Conservation (phyloP, 805 yeast species). For the Candida sakaeoensis region DNA sequence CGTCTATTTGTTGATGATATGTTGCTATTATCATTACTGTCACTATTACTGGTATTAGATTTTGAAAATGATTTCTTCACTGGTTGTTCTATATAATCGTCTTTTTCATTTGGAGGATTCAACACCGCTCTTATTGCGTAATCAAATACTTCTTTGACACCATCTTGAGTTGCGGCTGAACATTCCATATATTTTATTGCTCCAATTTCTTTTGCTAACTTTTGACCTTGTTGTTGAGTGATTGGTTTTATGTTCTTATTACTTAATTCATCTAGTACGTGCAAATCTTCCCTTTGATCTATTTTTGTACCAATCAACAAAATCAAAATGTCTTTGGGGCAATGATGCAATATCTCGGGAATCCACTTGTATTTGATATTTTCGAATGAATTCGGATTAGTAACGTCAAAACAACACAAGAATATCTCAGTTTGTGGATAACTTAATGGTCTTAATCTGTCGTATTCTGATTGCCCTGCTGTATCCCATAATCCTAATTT, state of each 20-base stretch:
- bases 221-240: constrained; percentile 55
- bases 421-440: constrained; percentile 92
- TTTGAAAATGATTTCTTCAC: constrained; percentile 32
- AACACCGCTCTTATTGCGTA: constrained; percentile 72
- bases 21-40: background rate
- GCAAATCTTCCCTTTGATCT: constrained; percentile 80
- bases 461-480: constrained; percentile 93
- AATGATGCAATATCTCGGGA: constrained; percentile 84
- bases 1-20: constrained; percentile 6
- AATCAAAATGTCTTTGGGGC: constrained; percentile 65
- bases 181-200: constrained; percentile 80
- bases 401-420: constrained; percentile 79
- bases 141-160: constrained; percentile 82
- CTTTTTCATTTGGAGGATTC: constrained; percentile 39
- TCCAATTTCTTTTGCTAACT: constrained; percentile 66
- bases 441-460: constrained; percentile 80
- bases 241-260: constrained; percentile 64
- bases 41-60: no score
- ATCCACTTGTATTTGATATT: constrained; percentile 74
- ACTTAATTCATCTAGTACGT: constrained; percentile 63
- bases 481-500: constrained; percentile 93
- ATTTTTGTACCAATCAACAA: constrained; percentile 84
- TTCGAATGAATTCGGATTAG: constrained; percentile 73
- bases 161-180: constrained; percentile 85
- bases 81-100: constrained; percentile 17